Percentiles rank a stretch among this genome's conserved stretches.
Conservation (phyloP, 2,329 filamentous ascomycete genomes). For the Claviceps capensis region DNA sequence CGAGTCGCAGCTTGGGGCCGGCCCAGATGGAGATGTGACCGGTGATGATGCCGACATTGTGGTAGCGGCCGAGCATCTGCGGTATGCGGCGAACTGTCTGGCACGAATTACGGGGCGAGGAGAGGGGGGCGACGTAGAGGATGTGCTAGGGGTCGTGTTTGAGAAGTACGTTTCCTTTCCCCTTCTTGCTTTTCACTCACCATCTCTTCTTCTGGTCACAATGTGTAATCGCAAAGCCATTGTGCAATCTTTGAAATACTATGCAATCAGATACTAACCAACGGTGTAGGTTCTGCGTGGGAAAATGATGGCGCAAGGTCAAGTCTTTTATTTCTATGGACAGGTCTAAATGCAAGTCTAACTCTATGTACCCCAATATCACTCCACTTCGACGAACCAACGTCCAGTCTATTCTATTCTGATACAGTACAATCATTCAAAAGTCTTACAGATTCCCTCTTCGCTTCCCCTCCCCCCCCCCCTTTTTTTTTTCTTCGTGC, state of each 20-base stretch:
- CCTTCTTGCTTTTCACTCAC: background rate
- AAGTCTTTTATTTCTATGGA: too few species aligned
- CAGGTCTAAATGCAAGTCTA: background rate
- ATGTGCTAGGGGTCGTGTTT: constrained; percentile 91
- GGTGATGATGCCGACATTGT: constrained; percentile 61
- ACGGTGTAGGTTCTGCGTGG: constrained; percentile 29
- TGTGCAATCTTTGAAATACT: background rate
- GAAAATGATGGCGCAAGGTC: constrained; percentile 21
- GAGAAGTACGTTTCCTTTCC: constrained; percentile 60
- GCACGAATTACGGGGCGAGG: constrained; percentile 79
- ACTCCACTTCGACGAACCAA: too few species aligned
- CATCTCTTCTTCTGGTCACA: background rate
- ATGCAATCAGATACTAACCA: constrained; percentile 2
- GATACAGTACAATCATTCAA: background rate
- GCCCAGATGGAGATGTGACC: constrained; percentile 10
- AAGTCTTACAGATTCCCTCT: background rate
- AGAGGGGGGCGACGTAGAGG: constrained; percentile 80
- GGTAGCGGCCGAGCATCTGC: constrained; percentile 76
- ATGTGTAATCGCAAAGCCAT: too few species aligned
- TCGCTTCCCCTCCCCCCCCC: background rate
- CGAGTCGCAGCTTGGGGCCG: constrained; percentile 31
- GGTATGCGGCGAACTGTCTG: constrained; percentile 66
- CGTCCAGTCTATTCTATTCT: background rate
- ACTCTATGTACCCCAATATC: background rate
- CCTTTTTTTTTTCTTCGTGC: background rate